Base-by-base conservation (phyloP, 805 yeast genomes). In the Ascoidea tarda region DNA sequence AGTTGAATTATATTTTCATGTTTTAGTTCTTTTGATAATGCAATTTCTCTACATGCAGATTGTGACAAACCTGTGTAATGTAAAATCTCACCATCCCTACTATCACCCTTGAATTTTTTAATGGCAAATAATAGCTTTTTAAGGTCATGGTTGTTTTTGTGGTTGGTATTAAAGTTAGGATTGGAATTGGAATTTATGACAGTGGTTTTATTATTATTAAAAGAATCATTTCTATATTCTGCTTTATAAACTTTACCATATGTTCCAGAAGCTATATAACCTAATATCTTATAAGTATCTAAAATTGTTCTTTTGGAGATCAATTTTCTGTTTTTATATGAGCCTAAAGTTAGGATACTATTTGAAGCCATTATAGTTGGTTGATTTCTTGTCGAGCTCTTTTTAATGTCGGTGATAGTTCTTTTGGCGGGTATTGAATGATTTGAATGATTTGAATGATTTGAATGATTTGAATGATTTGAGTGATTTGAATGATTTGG, bases 241-340 rank as follows among this genome's bases (percentile, higher is more conserved):
- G 97, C 98, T 64, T 93, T 91, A 70, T 89, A 93, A 28, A 88
- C 96, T 54, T 88, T 78, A 54, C 99, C 99, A 66, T 93, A 93
- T 0, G 99, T 93, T 46, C 99, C 99, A 0, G 99, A 96, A 1
- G 99, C 99, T 54, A 93, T 93, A 66, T 93, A 93, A 0, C 99
- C 99, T 16, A 89, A 68, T 55, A 93, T 84, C 56, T 84, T 90
- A 67, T 90, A 93, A 59, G 83, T 84, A 51, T 84, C 82, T n/a
- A 88, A 69, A 3, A 93, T 96, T 2, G 86, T 81, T 33, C 78
- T 74, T 51, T 96, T 69, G 12, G 77, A 67, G 32, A 75, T 66
- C 62, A 88, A 96, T 61, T 78, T 77, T 46, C 91, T 72, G 28
- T 70, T 66, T 58, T 78, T 76, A 62, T 84, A 84, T 0, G 82